Conservation (phyloP, 75 land plant species). For the Picea sitchensis region DNA sequence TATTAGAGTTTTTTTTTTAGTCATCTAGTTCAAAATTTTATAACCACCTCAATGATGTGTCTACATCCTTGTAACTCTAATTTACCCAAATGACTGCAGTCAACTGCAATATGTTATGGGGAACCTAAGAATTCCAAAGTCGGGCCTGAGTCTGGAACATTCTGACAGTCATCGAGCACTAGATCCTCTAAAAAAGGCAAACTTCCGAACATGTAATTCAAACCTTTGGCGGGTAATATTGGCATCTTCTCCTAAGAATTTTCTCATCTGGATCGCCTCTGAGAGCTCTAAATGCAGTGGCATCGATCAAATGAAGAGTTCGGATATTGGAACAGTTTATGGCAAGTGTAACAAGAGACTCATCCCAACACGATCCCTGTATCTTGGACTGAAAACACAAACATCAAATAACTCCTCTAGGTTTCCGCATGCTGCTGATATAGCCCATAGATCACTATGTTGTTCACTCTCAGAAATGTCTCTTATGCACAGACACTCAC, state of each 20-base stretch:
- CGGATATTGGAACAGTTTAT: conserved; percentile 39
- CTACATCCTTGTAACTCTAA: conserved; percentile 52
- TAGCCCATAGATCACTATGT: conserved; percentile 2
- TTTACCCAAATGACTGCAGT: conserved; percentile 40
- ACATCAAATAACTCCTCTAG: conserved; percentile 46
- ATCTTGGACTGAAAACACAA: conserved; percentile 64
- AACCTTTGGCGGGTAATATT: conserved; percentile 29
- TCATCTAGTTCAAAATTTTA: conserved; percentile 37
- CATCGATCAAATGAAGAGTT: conserved; percentile 64
- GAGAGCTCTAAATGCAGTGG: conserved; percentile 14
- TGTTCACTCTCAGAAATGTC: no score
- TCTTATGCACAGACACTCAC: no score
- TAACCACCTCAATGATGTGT: conserved; percentile 43
- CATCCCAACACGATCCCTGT: conserved; percentile 56
- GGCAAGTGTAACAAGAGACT: conserved; percentile 45
- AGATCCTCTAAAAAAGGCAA: conserved; percentile 58
- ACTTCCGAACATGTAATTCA: conserved; percentile 48
- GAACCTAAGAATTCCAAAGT: conserved; percentile 56
- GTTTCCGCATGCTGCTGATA: conserved; percentile 51
- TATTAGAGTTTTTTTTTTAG: conserved; percentile 38
- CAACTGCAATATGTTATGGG: conserved; percentile 47
- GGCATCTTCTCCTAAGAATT: conserved; percentile 36
- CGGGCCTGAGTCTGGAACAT: conserved; percentile 57
- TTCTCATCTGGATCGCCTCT: conserved; percentile 30
- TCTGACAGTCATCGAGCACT: conserved; percentile 57